A percentile compares a stretch with the other conserved stretches of the same genome.
Evolutionary conservation across 2,329 filamentous ascomycete species (phyloP).

Genomic region (Phyllosticta ampelicida): DNA sequence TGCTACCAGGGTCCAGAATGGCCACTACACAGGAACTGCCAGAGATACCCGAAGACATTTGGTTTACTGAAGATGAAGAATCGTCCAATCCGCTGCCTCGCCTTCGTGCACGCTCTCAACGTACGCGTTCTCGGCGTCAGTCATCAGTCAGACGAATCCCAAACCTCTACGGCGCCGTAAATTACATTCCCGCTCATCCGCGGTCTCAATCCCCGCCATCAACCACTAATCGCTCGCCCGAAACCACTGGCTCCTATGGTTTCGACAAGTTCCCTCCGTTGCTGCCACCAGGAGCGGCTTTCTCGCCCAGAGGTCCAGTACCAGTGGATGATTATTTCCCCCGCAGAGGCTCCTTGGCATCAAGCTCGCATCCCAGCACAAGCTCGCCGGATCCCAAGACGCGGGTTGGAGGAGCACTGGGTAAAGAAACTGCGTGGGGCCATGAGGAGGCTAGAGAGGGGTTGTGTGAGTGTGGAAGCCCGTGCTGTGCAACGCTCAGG

Average conservation of each 20-base stretch:
- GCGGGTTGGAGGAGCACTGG: background rate
- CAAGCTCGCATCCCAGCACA: background rate
- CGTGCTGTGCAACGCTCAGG: constrained; percentile 2
- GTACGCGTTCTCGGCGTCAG: background rate
- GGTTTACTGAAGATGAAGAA: constrained; percentile 8
- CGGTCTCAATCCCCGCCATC: background rate
- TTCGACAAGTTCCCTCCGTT: background rate
- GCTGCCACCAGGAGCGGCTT: background rate
- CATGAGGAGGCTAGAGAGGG: background rate
- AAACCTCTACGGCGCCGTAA: background rate
- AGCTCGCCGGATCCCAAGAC: background rate
- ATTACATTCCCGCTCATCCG: background rate
- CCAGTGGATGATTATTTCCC: constrained; percentile 1
- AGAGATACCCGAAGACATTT: constrained; percentile 3
- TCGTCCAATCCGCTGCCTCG: background rate
- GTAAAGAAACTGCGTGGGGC: constrained; percentile 1
- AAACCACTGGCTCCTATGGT: background rate
- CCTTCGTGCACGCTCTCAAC: background rate
- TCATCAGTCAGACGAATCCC: background rate
- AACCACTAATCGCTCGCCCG: background rate
- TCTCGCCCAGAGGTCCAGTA: background rate
- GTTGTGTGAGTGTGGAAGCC: constrained; percentile 8
- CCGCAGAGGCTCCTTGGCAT: background rate
- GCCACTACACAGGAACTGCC: background rate
- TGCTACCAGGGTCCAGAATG: background rate